These are phyloP conservation scores for Parafenestella ontariensis DNA, from an alignment of 2,329 filamentous ascomycete species.

Conservation along the genomic window DNA sequence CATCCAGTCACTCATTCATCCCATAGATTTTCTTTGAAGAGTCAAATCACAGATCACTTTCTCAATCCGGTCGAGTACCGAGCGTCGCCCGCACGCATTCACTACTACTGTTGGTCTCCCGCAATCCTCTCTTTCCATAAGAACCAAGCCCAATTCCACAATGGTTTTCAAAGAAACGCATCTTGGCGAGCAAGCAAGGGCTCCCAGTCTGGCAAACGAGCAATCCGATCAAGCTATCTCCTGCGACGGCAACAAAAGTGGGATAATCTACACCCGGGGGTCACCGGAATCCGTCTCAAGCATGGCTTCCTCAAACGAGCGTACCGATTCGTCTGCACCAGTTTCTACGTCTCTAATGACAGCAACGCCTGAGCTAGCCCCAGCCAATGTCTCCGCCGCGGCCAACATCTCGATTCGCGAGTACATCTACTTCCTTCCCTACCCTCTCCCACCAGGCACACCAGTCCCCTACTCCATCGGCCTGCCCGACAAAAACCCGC, in stretches of 20 bases:
- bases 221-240: not conserved
- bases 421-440: constrained; percentile 65
- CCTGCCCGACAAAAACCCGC: constrained; percentile 34
- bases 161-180: not conserved
- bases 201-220: not conserved
- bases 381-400: not conserved
- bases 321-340: not conserved
- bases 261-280: constrained; percentile 10
- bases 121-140: not conserved
- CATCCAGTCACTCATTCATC: not conserved
- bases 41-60: not conserved
- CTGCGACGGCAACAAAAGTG: not conserved
- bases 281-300: constrained; percentile 2
- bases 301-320: constrained; percentile 4
- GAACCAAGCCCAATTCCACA: not conserved
- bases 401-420: constrained; percentile 62
- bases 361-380: not conserved
- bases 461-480: constrained; percentile 38
- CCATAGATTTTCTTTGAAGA: not conserved
- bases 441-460: constrained; percentile 33
- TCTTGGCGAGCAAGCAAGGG: not conserved
- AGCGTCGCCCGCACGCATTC: not conserved
- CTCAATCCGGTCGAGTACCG: not conserved
- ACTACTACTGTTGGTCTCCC: constrained; percentile 2
- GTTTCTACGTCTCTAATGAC: not conserved